Evolutionary conservation across 805 yeast species (phyloP), one percentile per base, ranked within the genome.

Genomic region (Ogataea populi-albae): DNA sequence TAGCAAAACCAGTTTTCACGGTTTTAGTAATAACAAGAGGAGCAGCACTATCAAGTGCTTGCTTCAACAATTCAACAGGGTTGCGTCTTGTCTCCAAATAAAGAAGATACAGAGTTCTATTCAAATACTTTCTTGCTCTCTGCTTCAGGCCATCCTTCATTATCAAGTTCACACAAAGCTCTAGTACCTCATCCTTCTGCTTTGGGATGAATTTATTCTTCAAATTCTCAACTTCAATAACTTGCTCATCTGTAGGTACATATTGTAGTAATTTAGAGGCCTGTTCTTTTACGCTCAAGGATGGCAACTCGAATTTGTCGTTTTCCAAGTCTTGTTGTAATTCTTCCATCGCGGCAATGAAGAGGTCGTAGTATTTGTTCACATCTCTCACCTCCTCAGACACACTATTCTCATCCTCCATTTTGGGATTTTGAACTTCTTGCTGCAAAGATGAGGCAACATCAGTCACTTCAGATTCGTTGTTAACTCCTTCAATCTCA

Each of bases 121-220:
- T 73, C 37, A 93, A 69, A 32, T 73, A 69, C 49, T 73, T 81
- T 55, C 81, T 81, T 0, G 98, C 97, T 32, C 70, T 66, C 37
- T 85, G 75, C 60, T 89, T 93, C 60, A 81, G 80, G 27, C 98
- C 98, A 56, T 86, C 81, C 55, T 86, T 79, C 98, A 93, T 93
- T 43, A 93, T 79, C 66, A 88, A 71, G 57, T 88, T 88, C 36
- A 86, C 81, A 54, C 93, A 76, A 49, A 84, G 81, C 32, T 80
- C 79, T 32, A 89, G 68, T 15, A 80, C 75, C n/a, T 85, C 82
- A 50, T 87, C 93, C 29, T 65, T 63, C 45, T 70, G 68, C 18
- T 66, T 53, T 18, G 96, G 95, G 20, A 86, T 64, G 9, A 76
- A 73, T 41, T 66, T 64, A 26, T 60, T 66, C 40, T 70, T 64